Percentiles rank a stretch among this genome's conserved stretches.
phyloP scores from a whole-genome alignment of 2,329 filamentous ascomycete genomes.

The Aspergillus chevalieri region DNA sequence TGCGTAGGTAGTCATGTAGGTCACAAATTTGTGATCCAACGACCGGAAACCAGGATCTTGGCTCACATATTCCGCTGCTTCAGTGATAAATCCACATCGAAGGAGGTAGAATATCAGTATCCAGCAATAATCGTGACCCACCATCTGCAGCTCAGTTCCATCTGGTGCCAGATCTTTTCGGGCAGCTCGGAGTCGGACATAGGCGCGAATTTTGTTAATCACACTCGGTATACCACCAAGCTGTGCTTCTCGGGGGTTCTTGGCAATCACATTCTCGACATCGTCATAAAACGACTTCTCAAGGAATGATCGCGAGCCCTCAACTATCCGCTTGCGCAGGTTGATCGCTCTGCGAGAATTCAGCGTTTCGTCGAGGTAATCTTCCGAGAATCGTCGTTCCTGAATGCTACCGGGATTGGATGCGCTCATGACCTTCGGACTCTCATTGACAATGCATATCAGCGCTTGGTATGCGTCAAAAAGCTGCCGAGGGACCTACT shows the following conservation, averaged over 20 bases:
- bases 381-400: constrained; percentile 68
- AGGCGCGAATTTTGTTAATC: constrained; percentile 86
- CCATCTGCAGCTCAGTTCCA: constrained; percentile 70
- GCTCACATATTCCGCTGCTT: constrained; percentile 81
- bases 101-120: constrained; percentile 89
- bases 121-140: constrained; percentile 83
- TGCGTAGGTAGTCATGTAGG: constrained; percentile 80
- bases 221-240: constrained; percentile 83
- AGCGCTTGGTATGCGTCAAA: constrained; percentile 78
- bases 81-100: constrained; percentile 72
- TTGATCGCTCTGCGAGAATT: constrained; percentile 59
- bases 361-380: constrained; percentile 69
- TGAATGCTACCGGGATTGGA: constrained; percentile 60
- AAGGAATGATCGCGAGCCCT: constrained; percentile 71
- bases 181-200: constrained; percentile 71
- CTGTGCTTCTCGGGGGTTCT: constrained; percentile 80
- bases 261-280: constrained; percentile 69
- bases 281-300: constrained; percentile 75
- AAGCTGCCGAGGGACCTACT: constrained; percentile 64
- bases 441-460: constrained; percentile 70
- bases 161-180: constrained; percentile 81
- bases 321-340: constrained; percentile 72
- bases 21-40: constrained; percentile 82
- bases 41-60: constrained; percentile 76
- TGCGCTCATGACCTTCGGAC: constrained; percentile 52